Evolutionary conservation across 805 yeast species (phyloP).

Genomic region (Dipodascus albidus): DNA sequence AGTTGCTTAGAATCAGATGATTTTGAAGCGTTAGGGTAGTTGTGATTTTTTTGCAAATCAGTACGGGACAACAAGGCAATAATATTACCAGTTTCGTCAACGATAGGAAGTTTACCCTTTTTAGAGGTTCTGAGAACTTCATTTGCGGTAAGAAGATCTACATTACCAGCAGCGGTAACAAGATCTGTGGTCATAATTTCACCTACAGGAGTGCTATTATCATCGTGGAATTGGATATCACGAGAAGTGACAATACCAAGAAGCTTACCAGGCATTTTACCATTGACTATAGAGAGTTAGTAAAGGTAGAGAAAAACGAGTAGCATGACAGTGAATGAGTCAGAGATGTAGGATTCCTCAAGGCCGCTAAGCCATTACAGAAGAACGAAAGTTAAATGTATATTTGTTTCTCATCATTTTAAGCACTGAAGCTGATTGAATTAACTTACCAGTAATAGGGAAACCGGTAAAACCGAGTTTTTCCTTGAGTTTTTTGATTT

Average conservation of each 20-base stretch:
- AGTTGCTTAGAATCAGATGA: constrained; percentile 88
- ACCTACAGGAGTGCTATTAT: constrained; percentile 46
- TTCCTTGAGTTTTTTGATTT: constrained; percentile 60
- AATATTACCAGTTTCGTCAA: constrained; percentile 64
- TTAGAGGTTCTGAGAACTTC: constrained; percentile 82
- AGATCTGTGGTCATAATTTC: constrained; percentile 86
- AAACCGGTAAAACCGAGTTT: constrained; percentile 87
- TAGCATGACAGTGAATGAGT: constrained; percentile 2
- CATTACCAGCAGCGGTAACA: constrained; percentile 61
- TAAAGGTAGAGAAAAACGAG: constrained; percentile 8
- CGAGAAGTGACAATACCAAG: constrained; percentile 95
- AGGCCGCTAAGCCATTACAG: constrained; percentile 97
- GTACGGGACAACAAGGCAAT: constrained; percentile 88
- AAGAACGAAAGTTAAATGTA: constrained; percentile 96
- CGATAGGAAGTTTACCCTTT: constrained; percentile 95
- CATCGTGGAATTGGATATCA: constrained; percentile 91
- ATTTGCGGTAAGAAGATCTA: constrained; percentile 77
- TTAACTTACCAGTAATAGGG: constrained; percentile 97
- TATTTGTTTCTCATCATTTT: constrained; percentile 19
- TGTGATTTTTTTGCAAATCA: constrained; percentile 91
- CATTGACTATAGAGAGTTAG: constrained; percentile 49
- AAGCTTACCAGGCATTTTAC: constrained; percentile 78
- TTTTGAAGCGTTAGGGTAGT: constrained; percentile 91
- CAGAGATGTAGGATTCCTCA: constrained; percentile 50
- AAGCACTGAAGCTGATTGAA: constrained; percentile 6